phyloP scores from a whole-genome alignment of 176 grass and related monocot genomes.

The Aegilops bicornis region DNA sequence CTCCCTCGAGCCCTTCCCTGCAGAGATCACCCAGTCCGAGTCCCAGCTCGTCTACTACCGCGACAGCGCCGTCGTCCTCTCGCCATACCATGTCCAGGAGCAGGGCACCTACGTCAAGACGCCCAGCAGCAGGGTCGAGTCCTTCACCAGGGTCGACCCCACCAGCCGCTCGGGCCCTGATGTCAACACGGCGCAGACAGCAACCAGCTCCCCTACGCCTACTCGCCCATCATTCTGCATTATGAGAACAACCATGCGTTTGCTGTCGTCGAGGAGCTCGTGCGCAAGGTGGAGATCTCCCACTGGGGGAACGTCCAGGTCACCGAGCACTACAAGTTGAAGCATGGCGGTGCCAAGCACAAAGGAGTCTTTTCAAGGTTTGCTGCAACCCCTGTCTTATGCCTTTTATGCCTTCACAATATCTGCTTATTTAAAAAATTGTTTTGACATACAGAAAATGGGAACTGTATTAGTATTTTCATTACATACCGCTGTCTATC shows the following conservation, averaged over 20 bases:
- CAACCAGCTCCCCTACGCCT: slow-evolving; percentile 52
- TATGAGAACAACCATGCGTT: slow-evolving; percentile 90
- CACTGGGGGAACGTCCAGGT: slow-evolving; percentile 92
- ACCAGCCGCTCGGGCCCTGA: slow-evolving; percentile 61
- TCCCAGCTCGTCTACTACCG: slow-evolving; percentile 82
- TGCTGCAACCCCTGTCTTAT: slow-evolving; percentile 8
- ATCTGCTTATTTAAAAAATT: not conserved
- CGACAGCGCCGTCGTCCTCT: slow-evolving; percentile 69
- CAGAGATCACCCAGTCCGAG: slow-evolving; percentile 88
- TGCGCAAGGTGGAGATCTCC: slow-evolving; percentile 90
- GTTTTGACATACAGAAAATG: not conserved
- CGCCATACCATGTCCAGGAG: slow-evolving; percentile 64
- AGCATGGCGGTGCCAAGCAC: slow-evolving; percentile 72
- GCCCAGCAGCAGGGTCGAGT: slow-evolving; percentile 72
- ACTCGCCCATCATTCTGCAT: slow-evolving; percentile 67
- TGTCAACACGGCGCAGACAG: slow-evolving; percentile 69
- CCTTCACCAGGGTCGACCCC: slow-evolving; percentile 75
- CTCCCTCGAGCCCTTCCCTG: slow-evolving; percentile 84
- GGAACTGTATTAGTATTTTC: not conserved
- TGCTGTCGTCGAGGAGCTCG: slow-evolving; percentile 76
- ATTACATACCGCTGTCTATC: too few relatives aligned
- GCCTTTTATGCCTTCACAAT: not conserved
- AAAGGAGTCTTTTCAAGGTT: slow-evolving; percentile 97
- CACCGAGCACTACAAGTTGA: slow-evolving; percentile 88
- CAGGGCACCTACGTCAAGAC: slow-evolving; percentile 70